Evolutionary conservation across 2,329 filamentous ascomycete genomes (phyloP), one percentile per base, ranked within the genome.

Genomic region (Aspergillus hiratsukae): DNA sequence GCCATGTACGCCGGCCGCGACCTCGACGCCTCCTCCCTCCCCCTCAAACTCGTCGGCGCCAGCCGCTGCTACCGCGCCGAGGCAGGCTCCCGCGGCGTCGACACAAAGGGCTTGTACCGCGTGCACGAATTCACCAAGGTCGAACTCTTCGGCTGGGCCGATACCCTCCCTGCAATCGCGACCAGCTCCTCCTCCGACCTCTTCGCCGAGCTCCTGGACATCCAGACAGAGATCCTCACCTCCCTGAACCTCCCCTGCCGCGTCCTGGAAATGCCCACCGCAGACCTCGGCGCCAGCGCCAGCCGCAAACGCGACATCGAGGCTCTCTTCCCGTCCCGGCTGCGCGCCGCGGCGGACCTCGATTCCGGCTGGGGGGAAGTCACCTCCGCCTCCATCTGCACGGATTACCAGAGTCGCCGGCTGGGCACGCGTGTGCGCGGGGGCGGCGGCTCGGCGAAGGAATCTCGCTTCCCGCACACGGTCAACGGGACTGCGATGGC

Each of bases 111-210:
- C 4, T 78, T 99, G 1, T 99, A 97, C 76, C 88, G 94, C 28
- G 94, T 99, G 3, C 94, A 99, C 75, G 94, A 99, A 75, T 99
- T 99, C 75, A 96, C 91, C 28, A 99, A 99, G 73, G 93, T 99
- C 0, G 94, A 99, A 75, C 87, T 99, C 80, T 97, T 99, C 71
- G 91, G 89, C 0, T 99, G 94, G 94, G 88, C 90, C 4, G 66
- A 81, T 29, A 71, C 65, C 37, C 85, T 89, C 1, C 80, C 84
- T 17, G 49, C 51, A 41, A 55, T 41, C 17, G 49, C 51, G 40
- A 55, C 41, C 49, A 61, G 51, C 46, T 72, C 63, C 5, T 75
- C 70, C 11, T 62, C 75, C 64, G 49, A 75, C 73, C 43, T 93
- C 11, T 96, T 96, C 72, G 80, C 89, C 51, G 91, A 97, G 74